phyloP scores from a whole-genome alignment of 805 yeast genomes.

The Saccharomycopsis guyanensis region DNA sequence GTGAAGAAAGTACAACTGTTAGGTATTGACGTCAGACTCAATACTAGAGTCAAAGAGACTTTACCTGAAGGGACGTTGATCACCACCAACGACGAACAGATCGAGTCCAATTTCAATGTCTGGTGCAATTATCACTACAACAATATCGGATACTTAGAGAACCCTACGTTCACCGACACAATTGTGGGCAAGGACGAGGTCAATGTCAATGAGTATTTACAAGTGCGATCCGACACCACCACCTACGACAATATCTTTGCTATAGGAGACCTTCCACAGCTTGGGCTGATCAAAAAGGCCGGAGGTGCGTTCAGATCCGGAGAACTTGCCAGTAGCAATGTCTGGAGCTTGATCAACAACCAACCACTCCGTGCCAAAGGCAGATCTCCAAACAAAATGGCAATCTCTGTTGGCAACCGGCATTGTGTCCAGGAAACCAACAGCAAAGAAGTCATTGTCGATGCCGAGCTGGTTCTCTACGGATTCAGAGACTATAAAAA shows the following conservation, averaged over 20 bases:
- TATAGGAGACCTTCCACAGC: constrained; percentile 31
- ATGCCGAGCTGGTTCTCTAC: constrained; percentile 4
- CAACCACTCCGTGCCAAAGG: not conserved
- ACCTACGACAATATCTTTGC: constrained; percentile 28
- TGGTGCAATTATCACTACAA: constrained; percentile 33
- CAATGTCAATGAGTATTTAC: constrained; percentile 25
- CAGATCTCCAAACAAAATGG: constrained; percentile 15
- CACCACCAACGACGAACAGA: constrained; percentile 9
- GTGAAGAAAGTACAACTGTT: constrained; percentile 14
- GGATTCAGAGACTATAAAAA: constrained; percentile 13
- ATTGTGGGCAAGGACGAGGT: constrained; percentile 26
- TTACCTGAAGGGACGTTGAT: constrained; percentile 1
- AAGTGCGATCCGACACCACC: constrained; percentile 15
- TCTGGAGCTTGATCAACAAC: constrained; percentile 19
- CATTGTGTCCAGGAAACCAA: constrained; percentile 8
- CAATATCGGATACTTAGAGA: constrained; percentile 28
- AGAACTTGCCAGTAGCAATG: constrained; percentile 25
- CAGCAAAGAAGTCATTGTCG: constrained; percentile 6
- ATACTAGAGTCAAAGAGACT: constrained; percentile 28
- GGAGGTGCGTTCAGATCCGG: constrained; percentile 32
- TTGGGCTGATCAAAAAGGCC: constrained; percentile 35
- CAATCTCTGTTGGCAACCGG: constrained; percentile 15
- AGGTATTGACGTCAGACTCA: constrained; percentile 26
- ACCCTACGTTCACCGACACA: constrained; percentile 21
- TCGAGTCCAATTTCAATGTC: constrained; percentile 27